Percentiles rank a stretch among this genome's conserved stretches.
phyloP scores from a whole-genome alignment of 2,329 filamentous ascomycete genomes.

The Davidsoniella australis region DNA sequence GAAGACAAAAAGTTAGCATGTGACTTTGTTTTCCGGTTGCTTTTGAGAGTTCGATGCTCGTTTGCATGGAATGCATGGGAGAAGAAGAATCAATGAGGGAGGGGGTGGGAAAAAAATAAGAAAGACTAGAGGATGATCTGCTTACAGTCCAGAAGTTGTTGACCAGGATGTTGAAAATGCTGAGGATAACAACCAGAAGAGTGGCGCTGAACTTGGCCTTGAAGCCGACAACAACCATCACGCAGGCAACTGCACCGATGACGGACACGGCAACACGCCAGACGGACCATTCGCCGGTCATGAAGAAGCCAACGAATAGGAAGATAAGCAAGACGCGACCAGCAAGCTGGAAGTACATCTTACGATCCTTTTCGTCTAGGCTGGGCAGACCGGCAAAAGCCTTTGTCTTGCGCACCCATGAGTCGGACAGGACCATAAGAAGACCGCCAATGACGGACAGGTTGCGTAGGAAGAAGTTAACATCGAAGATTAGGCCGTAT shows the following conservation, averaged over 20 bases:
- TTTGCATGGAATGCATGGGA: neutral
- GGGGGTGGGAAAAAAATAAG: neutral
- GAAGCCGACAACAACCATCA: slow-evolving; percentile 99
- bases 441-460: slow-evolving; percentile 92
- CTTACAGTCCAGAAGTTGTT: slow-evolving; percentile 99
- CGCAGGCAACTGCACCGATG: slow-evolving; percentile 74
- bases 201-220: slow-evolving; percentile 99
- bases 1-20: neutral
- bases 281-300: slow-evolving; percentile 82
- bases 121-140: neutral
- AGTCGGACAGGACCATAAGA: slow-evolving; percentile 95
- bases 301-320: slow-evolving; percentile 92
- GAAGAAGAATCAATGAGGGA: neutral
- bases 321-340: slow-evolving; percentile 92
- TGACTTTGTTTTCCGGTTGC: too few relatives aligned
- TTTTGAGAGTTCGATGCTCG: slow-evolving; percentile 16
- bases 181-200: slow-evolving; percentile 84
- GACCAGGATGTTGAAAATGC: slow-evolving; percentile 88
- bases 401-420: slow-evolving; percentile 94
- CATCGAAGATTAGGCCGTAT: slow-evolving; percentile 94
- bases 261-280: slow-evolving; percentile 73
- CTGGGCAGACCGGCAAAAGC: slow-evolving; percentile 86
- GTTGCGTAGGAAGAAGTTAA: slow-evolving; percentile 99
- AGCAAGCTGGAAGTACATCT: slow-evolving; percentile 99
- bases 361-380: slow-evolving; percentile 97